phyloP scores from a whole-genome alignment of 176 grass and related monocot genomes.

The Juncus effusus region DNA sequence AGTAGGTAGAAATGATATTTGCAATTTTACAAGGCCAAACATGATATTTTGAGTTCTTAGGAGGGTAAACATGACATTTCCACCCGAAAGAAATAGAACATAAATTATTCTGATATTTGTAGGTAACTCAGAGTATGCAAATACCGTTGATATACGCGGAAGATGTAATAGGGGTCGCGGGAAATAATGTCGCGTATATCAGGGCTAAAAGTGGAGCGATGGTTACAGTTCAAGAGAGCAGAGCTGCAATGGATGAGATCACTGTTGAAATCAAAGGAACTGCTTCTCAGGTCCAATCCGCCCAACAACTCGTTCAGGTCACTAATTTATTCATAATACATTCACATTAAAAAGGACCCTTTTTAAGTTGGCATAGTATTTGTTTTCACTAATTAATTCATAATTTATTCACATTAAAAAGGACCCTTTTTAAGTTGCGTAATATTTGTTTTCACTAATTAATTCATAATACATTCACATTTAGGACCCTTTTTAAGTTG shows the following conservation, averaged over 20 bases:
- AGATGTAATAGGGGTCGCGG: slow-evolving; percentile 91
- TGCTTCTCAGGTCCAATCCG: slow-evolving; percentile 79
- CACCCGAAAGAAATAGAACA: slow-evolving; percentile 25
- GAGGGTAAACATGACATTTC: background rate
- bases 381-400: no score
- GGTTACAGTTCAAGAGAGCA: slow-evolving; percentile 82
- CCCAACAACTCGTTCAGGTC: slow-evolving; percentile 87
- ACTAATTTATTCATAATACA: background rate
- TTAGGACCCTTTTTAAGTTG: background rate
- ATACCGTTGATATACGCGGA: slow-evolving; percentile 94
- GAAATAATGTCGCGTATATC: slow-evolving; percentile 91
- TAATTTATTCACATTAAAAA: background rate
- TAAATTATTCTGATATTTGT: slow-evolving; percentile 8
- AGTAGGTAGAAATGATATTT: no score
- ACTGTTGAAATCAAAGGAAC: slow-evolving; percentile 99
- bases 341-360: background rate
- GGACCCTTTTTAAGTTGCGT: background rate
- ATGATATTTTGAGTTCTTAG: slow-evolving; percentile 5
- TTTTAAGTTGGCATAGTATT: background rate
- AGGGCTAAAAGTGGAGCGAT: slow-evolving; percentile 74
- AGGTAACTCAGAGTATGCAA: slow-evolving; percentile 99
- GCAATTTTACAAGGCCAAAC: background rate
- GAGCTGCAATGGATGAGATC: slow-evolving; percentile 79
- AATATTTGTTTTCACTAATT: background rate
- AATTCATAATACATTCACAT: background rate